Evolutionary conservation across 768 basidiomycete genomes (phyloP), one percentile per base, ranked within the genome.

Genomic region (Tylopilus cervinicoccineus): DNA sequence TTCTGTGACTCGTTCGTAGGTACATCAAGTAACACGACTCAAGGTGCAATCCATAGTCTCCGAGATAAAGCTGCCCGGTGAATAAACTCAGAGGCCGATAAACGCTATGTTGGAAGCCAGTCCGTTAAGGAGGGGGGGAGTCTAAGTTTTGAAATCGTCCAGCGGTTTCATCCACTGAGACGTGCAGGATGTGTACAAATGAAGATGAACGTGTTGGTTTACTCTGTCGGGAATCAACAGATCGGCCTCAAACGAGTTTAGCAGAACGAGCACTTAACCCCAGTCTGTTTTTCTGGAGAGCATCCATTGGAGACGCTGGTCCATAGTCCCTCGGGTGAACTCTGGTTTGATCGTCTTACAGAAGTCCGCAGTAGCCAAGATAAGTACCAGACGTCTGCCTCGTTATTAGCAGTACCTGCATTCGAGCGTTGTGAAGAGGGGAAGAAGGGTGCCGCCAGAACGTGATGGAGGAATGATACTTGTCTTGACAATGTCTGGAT

Each of bases 171-270:
- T 70, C 2, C 56, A 56, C n/a, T 57, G 38, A 1, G 59, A 67
- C 20, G 68, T 66, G 4, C 70, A 57, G 10, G 73, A 72, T 5
- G 70, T 51, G 47, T 76, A 76, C 1, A 68, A 31, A 51, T 75
- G 73, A 16, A 77, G 62, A 42, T 67, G 59, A 9, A 72, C 70
- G 9, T 48, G 13, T 11, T 60, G 55, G 55, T 63, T 66, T 20
- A 24, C 24, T 11, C 65, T 69, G 44, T 41, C 36, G 59, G 71
- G 63, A 10, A 75, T 58, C 13, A 75, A 58, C 20, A 46, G 47
- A 43, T 76, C 63, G 22, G 58, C 72, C 53, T 76, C 44, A 9
- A 37, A 37, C 12, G 44, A 34, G 19, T 19, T 45, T 9, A 28
- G 17, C 13, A 37, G 2, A 27, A 77, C 61, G n/a, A 74, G 57